These are phyloP conservation scores for Microcos paniculata DNA, from an alignment of 345 rosid genomes.

Conservation along the genomic window DNA sequence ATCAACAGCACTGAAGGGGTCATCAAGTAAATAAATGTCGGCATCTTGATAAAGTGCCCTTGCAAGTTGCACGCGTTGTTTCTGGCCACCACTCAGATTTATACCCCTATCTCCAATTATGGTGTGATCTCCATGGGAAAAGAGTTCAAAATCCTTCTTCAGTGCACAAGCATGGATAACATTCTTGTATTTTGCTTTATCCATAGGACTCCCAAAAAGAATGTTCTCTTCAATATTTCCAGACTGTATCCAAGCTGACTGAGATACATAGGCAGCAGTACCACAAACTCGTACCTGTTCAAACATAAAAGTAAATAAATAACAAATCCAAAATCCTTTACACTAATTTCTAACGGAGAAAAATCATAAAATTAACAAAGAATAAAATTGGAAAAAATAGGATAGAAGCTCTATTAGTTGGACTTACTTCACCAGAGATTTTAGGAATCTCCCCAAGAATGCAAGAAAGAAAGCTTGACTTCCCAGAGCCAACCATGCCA, in stretches of 20 bases:
- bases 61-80: conserved; percentile 98
- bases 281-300: conserved; percentile 91
- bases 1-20: conserved; percentile 99
- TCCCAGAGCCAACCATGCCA: conserved; percentile 97
- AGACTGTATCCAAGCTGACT: conserved; percentile 99
- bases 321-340: conserved; percentile 11
- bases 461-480: conserved; percentile 97
- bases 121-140: conserved; percentile 99
- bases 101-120: conserved; percentile 99
- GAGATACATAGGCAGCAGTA: conserved; percentile 93
- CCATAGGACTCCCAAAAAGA: conserved; percentile 96
- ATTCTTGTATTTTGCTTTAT: conserved; percentile 83
- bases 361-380: conserved; percentile 4
- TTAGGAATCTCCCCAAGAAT: conserved; percentile 99
- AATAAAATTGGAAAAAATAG: conserved; percentile 17
- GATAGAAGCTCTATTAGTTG: conserved; percentile 20
- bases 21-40: conserved; percentile 94
- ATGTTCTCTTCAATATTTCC: conserved; percentile 99
- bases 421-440: conserved; percentile 94
- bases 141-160: conserved; percentile 92
- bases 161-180: conserved; percentile 93
- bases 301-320: conserved; percentile 23
- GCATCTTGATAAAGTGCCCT: conserved; percentile 99
- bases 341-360: neutral
- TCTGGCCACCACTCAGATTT: conserved; percentile 98